A percentile compares a stretch with the other conserved stretches of the same genome.
Evolutionary conservation across 2,329 filamentous ascomycete species (phyloP).

Genomic region (Arthroderma sp.): DNA sequence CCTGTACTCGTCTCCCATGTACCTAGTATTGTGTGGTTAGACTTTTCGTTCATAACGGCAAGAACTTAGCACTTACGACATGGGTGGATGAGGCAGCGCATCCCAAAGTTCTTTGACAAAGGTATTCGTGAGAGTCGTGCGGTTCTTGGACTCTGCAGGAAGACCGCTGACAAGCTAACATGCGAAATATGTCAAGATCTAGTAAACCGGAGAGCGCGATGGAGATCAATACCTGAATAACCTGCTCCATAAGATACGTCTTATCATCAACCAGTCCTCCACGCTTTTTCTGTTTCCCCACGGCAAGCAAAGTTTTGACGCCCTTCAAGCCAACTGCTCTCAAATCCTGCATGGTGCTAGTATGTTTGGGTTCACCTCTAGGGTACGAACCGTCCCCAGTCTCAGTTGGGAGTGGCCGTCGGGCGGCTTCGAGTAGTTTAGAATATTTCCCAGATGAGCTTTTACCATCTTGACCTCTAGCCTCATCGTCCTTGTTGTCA

Average conservation of each 20-base stretch:
- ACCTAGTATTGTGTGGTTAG: constrained; percentile 11
- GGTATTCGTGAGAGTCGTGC: constrained; percentile 50
- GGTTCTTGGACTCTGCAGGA: constrained; percentile 47
- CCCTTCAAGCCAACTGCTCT: constrained; percentile 45
- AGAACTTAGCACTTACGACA: constrained; percentile 38
- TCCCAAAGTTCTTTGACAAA: constrained; percentile 61
- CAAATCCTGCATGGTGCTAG: constrained; percentile 45
- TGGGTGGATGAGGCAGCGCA: constrained; percentile 57
- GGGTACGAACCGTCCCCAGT: constrained; percentile 51
- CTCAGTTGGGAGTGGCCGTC: constrained; percentile 50
- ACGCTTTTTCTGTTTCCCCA: constrained; percentile 50
- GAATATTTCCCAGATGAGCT: constrained; percentile 32
- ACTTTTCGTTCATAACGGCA: constrained; percentile 28
- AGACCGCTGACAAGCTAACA: constrained; percentile 50
- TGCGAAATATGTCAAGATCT: background rate
- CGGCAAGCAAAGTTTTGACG: constrained; percentile 47
- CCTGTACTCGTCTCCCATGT: constrained; percentile 20
- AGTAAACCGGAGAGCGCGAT: background rate
- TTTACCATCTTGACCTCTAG: constrained; percentile 29
- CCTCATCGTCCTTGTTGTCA: constrained; percentile 13
- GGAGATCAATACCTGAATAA: constrained; percentile 40
- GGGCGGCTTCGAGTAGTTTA: constrained; percentile 40
- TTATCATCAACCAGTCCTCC: constrained; percentile 59
- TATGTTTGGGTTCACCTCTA: constrained; percentile 32
- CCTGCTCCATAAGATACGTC: constrained; percentile 62